Percentiles rank a stretch among this genome's conserved stretches.
phyloP scores from a whole-genome alignment of 805 yeast species.

The Cyberlindnera mississippiensis region DNA sequence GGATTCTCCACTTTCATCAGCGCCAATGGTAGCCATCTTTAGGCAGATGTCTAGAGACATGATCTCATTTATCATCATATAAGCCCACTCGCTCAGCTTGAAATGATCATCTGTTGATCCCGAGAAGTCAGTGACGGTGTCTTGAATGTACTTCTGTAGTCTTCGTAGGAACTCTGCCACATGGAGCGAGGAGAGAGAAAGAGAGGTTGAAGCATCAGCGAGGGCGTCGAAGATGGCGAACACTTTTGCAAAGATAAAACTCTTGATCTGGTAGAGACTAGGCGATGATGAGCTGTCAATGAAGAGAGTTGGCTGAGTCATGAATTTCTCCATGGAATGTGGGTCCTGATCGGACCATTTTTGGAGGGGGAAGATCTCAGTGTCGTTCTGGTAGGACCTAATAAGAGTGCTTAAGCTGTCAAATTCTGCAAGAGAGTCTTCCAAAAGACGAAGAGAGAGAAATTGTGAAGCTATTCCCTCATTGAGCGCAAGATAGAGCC shows the following conservation, averaged over 20 bases:
- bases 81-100: constrained; percentile 39
- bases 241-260: constrained; percentile 35
- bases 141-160: constrained; percentile 36
- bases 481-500: constrained; percentile 27
- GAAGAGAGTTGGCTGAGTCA: constrained; percentile 1
- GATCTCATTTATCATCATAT: constrained; percentile 39
- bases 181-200: constrained; percentile 39
- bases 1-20: constrained; percentile 23
- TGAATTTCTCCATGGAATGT: constrained; percentile 5
- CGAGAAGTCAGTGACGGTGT: constrained; percentile 25
- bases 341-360: constrained; percentile 9
- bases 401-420: constrained; percentile 39
- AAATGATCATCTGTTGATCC: constrained; percentile 20
- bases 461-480: constrained; percentile 50
- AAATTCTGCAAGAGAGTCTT: constrained; percentile 56
- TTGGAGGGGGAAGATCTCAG: constrained; percentile 2
- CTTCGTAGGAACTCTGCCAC: constrained; percentile 37
- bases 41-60: constrained; percentile 25
- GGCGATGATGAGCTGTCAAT: not conserved
- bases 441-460: constrained; percentile 51
- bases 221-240: constrained; percentile 35
- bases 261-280: constrained; percentile 15
- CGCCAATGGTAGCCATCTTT: constrained; percentile 18
- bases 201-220: constrained; percentile 34
- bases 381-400: not conserved